Conservation (phyloP, 805 yeast genomes). For the Yamadazyma insecticola region DNA sequence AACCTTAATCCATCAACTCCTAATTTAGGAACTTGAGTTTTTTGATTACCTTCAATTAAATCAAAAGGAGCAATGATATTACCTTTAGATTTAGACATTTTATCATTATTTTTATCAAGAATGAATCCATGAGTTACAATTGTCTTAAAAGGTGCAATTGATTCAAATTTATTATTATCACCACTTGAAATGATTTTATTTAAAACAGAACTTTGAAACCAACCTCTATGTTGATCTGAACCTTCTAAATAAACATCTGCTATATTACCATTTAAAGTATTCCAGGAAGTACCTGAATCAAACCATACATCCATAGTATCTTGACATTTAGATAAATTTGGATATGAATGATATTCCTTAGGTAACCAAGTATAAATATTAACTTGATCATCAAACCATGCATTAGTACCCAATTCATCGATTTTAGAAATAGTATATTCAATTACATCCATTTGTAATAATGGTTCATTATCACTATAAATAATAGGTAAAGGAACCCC, state of each 20-base stretch:
- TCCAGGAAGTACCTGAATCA: constrained; percentile 95
- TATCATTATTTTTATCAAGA: constrained; percentile 76
- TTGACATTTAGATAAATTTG: constrained; percentile 54
- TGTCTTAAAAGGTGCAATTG: constrained; percentile 57
- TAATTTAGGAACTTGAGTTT: constrained; percentile 47
- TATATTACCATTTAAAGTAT: constrained; percentile 41
- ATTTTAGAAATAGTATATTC: constrained; percentile 53
- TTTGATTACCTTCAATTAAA: constrained; percentile 57
- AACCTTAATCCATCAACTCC: constrained; percentile 91
- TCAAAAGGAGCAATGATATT: constrained; percentile 69
- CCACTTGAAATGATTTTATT: constrained; percentile 59
- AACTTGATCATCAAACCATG: constrained; percentile 64
- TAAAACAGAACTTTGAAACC: constrained; percentile 93
- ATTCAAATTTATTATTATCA: constrained; percentile 23
- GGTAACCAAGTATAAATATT: constrained; percentile 75
- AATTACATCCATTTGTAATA: constrained; percentile 58
- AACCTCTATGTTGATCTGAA: constrained; percentile 97
- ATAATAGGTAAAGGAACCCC: constrained; percentile 96
- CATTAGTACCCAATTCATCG: constrained; percentile 58
- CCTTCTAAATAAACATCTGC: constrained; percentile 94
- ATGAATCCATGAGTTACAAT: constrained; percentile 93
- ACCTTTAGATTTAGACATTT: constrained; percentile 93
- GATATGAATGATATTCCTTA: constrained; percentile 1
- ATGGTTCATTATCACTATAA: constrained; percentile 49
- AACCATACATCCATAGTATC: constrained; percentile 99